Evolutionary conservation across 148 eudicot genomes (phyloP).

Genomic region (Beta vulgaris): DNA sequence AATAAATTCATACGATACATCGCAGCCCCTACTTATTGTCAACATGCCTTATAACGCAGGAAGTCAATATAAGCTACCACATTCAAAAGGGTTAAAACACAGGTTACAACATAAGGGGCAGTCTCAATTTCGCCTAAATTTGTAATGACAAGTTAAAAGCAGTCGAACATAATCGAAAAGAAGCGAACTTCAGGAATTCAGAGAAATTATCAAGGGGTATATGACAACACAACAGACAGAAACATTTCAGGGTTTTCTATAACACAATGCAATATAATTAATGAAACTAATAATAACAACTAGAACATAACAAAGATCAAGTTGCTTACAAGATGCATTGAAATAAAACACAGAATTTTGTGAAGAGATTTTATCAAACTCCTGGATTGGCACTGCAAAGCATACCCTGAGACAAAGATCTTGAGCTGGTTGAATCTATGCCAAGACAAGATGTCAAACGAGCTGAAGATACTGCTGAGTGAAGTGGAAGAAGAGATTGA

Average conservation of each 20-base stretch:
- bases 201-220: too few relatives aligned
- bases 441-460: constrained; percentile 82
- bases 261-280: background rate
- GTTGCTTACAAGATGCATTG: constrained; percentile 36
- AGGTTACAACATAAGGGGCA: background rate
- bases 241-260: background rate
- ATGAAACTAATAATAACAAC: constrained; percentile 9
- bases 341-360: constrained; percentile 25
- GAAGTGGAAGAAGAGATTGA: constrained; percentile 77
- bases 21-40: background rate
- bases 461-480: constrained; percentile 77
- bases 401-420: constrained; percentile 98
- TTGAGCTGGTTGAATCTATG: constrained; percentile 66
- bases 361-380: constrained; percentile 60
- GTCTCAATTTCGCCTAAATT: too few relatives aligned
- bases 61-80: background rate
- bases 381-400: constrained; percentile 94
- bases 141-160: too few relatives aligned
- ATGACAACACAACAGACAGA: background rate
- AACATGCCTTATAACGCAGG: background rate
- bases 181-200: too few relatives aligned
- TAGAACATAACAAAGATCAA: constrained; percentile 31
- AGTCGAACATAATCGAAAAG: too few relatives aligned
- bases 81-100: background rate
- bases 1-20: background rate